phyloP scores from a whole-genome alignment of 306 rosid genomes.

The Dalbergia oliveri region DNA sequence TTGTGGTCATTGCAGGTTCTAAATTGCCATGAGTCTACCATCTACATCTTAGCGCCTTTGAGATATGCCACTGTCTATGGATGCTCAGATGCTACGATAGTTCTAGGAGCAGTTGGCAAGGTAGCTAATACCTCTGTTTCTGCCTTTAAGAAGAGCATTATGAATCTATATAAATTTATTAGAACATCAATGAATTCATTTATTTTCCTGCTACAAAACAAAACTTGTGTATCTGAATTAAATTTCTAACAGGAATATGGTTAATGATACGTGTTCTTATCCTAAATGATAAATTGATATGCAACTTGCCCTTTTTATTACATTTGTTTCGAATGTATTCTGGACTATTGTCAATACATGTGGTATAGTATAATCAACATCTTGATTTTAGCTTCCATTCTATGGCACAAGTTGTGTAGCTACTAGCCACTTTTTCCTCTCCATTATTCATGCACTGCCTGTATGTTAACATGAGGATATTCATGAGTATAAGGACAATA shows the following conservation, averaged over 20 bases:
- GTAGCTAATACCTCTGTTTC: constrained; percentile 55
- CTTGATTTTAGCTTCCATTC: constrained; percentile 1
- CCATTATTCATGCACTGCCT: not conserved
- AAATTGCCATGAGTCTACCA: constrained; percentile 90
- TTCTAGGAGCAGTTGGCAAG: constrained; percentile 99
- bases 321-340: too few species aligned
- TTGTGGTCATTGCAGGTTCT: constrained; percentile 71
- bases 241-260: constrained; percentile 28
- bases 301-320: too few species aligned
- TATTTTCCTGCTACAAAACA: too few species aligned
- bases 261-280: constrained; percentile 23
- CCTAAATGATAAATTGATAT: constrained; percentile 29
- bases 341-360: not conserved
- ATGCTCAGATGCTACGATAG: constrained; percentile 94
- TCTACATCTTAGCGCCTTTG: constrained; percentile 84
- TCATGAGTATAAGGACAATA: not conserved
- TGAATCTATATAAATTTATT: not conserved
- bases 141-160: constrained; percentile 32
- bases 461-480: not conserved
- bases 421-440: not conserved
- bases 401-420: not conserved
- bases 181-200: not conserved
- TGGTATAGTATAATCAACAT: not conserved
- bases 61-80: constrained; percentile 93
- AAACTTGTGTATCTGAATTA: not conserved